Percentiles rank a stretch among this genome's conserved stretches.
Conservation (phyloP, 106 monocot species). For the Apostasia shenzhenica region DNA sequence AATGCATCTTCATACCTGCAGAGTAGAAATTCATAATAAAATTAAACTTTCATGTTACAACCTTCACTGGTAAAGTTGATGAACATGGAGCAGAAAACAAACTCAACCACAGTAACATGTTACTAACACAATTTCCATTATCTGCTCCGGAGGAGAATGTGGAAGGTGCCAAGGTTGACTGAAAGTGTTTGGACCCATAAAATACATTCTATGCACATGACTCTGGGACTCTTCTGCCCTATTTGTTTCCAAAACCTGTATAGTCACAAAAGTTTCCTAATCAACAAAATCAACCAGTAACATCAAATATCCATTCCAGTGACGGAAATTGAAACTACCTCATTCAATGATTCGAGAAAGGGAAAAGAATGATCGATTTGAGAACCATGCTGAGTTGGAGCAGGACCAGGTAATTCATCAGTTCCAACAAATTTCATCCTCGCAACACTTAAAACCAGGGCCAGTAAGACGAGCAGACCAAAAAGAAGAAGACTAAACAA, state of each 20-base stretch:
- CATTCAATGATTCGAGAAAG: constrained; percentile 93
- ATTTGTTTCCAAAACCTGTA: constrained; percentile 93
- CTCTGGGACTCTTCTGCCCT: constrained; percentile 87
- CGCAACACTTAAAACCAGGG: constrained; percentile 92
- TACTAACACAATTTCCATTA: constrained; percentile 88
- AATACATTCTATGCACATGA: constrained; percentile 94
- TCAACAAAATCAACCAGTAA: not conserved
- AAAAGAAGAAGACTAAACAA: constrained; percentile 87
- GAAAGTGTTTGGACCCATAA: constrained; percentile 96
- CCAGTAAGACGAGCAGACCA: constrained; percentile 74
- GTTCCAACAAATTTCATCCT: constrained; percentile 96
- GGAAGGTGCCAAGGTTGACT: constrained; percentile 99
- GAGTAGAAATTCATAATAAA: not conserved
- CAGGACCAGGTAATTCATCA: constrained; percentile 89
- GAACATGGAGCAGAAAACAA: not conserved
- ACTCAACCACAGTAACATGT: not conserved
- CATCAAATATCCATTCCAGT: not conserved
- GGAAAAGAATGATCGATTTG: constrained; percentile 98
- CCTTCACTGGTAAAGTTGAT: not conserved
- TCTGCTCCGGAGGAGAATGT: constrained; percentile 87
- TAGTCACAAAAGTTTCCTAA: not conserved
- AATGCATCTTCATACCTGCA: constrained; percentile 95
- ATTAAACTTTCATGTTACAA: not conserved
- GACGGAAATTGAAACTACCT: constrained; percentile 30
- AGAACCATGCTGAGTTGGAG: constrained; percentile 87